Conservation (phyloP, 371 early-diverging fungal species). For the Polyrhizophydium stewartii region DNA sequence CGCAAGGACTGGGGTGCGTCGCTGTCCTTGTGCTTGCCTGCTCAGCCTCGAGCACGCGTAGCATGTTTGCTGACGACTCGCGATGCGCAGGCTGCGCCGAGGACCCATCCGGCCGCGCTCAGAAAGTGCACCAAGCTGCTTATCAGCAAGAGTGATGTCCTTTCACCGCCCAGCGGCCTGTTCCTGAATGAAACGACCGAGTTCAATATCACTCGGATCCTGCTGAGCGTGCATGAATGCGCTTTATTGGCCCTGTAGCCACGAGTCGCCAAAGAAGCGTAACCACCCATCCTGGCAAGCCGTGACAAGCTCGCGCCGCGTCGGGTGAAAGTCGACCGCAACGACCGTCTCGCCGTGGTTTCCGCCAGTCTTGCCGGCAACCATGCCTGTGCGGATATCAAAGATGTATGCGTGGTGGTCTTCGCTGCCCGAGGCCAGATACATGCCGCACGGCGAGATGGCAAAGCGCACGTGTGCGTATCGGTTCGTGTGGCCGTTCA, state of each 20-base stretch:
- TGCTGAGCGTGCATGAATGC: too few relatives aligned
- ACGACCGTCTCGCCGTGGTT: slow-evolving; percentile 14
- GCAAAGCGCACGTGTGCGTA: slow-evolving; percentile 7
- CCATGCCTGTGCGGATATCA: slow-evolving; percentile 13
- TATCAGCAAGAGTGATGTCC: too few relatives aligned
- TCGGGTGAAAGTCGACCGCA: slow-evolving; percentile 15
- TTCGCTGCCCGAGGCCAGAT: slow-evolving; percentile 11
- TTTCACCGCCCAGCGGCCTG: too few relatives aligned
- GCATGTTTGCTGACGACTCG: neutral
- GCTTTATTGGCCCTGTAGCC: too few relatives aligned
- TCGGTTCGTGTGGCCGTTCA: slow-evolving; percentile 20
- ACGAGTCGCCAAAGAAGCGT: slow-evolving; percentile 2
- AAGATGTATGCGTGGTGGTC: slow-evolving; percentile 26
- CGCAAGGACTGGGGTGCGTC: slow-evolving; percentile 85
- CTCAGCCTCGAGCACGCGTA: neutral
- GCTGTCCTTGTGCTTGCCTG: neutral
- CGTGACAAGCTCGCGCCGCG: slow-evolving; percentile 6
- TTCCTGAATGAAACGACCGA: too few relatives aligned
- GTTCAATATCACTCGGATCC: too few relatives aligned
- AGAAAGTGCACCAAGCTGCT: slow-evolving; percentile 47
- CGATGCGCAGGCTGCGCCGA: slow-evolving; percentile 70
- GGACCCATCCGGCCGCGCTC: slow-evolving; percentile 96
- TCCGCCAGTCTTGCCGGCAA: slow-evolving; percentile 7
- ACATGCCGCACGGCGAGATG: slow-evolving; percentile 20
- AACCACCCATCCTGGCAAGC: slow-evolving; percentile 10